These are phyloP conservation scores for Kodamaea restingae DNA, from an alignment of 805 yeast species.

Conservation along the genomic window DNA sequence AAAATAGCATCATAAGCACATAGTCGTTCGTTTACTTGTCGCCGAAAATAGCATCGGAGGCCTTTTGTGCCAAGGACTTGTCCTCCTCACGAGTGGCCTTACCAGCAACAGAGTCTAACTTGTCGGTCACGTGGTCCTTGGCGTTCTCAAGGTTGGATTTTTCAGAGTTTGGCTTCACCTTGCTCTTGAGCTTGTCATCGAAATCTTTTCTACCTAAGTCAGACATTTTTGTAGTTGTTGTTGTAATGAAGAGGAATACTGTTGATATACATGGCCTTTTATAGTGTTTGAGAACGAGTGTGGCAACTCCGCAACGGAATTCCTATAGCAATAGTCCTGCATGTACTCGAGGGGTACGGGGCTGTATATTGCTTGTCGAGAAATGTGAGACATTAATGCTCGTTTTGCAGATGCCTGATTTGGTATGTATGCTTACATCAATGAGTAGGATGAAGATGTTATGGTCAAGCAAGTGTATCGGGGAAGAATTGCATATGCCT, in stretches of 20 bases:
- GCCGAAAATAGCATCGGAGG: constrained; percentile 43
- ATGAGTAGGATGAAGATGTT: too few species aligned
- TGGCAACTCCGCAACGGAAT: not conserved
- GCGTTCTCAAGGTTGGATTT: constrained; percentile 34
- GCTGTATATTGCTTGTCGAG: too few species aligned
- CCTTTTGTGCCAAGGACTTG: constrained; percentile 39
- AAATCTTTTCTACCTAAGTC: constrained; percentile 42
- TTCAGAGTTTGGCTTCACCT: constrained; percentile 40
- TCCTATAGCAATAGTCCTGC: too few species aligned
- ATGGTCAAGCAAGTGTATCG: too few species aligned
- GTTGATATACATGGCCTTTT: not conserved
- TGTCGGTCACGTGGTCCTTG: constrained; percentile 37
- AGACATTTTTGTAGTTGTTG: constrained; percentile 24
- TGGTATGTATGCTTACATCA: too few species aligned
- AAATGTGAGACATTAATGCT: too few species aligned
- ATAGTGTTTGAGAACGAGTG: not conserved
- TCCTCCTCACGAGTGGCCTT: constrained; percentile 29
- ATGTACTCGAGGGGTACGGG: too few species aligned
- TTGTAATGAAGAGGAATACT: not conserved
- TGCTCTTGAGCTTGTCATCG: constrained; percentile 33
- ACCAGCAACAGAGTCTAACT: constrained; percentile 34
- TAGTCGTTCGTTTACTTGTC: too few species aligned
- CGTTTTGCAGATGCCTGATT: too few species aligned
- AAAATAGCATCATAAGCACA: too few species aligned
- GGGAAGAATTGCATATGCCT: too few species aligned